Evolutionary conservation across 2,329 filamentous ascomycete species (phyloP).

Genomic region (Coniosporium tulheliwenetii): DNA sequence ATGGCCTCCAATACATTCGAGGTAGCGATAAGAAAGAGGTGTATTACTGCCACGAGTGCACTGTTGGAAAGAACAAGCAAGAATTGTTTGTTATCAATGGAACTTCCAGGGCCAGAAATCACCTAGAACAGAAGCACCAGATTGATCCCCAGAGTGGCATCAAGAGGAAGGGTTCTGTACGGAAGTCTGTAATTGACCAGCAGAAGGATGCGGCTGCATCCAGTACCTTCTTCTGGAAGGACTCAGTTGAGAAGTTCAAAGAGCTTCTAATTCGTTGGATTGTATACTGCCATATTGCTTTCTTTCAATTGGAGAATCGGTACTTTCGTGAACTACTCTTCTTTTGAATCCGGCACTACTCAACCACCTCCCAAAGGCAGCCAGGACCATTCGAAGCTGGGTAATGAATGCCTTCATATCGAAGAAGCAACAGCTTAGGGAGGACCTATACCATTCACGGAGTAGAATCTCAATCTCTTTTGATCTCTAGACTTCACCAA

Average conservation of each 20-base stretch:
- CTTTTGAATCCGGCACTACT: not conserved
- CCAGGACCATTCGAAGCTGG: not conserved
- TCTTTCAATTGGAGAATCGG: not conserved
- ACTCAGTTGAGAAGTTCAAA: not conserved
- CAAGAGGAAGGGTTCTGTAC: not conserved
- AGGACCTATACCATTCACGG: not conserved
- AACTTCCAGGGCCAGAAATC: not conserved
- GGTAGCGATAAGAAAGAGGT: not conserved
- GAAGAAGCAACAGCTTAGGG: not conserved
- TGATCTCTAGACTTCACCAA: conserved; percentile 6
- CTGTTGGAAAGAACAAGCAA: not conserved
- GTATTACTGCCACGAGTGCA: not conserved
- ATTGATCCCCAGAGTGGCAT: not conserved
- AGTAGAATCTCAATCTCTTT: conserved; percentile 2
- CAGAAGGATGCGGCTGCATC: not conserved
- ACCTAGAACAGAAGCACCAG: not conserved
- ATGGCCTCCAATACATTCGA: not conserved
- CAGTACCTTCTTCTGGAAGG: not conserved
- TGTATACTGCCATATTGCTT: not conserved
- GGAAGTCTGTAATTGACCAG: not conserved
- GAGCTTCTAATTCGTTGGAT: not conserved
- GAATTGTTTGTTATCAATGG: not conserved
- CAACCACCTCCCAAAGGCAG: not conserved
- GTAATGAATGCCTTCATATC: not conserved
- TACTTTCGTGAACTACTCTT: not conserved